phyloP scores from a whole-genome alignment of 768 basidiomycete genomes.

The Polyporus arcularius region DNA sequence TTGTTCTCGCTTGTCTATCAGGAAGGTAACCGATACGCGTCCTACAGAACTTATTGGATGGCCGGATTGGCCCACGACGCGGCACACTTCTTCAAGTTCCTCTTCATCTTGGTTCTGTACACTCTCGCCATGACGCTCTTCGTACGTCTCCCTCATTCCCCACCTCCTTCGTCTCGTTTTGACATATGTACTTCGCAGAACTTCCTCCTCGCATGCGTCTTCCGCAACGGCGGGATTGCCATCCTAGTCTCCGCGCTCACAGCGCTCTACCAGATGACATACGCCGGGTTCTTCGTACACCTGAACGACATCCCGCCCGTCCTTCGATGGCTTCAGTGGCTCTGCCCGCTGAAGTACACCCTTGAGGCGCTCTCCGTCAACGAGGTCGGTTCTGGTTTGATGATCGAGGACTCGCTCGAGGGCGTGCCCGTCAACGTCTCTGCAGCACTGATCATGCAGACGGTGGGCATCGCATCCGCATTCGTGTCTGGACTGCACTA shows the following conservation, averaged over 20 bases:
- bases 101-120: slow-evolving; percentile 86
- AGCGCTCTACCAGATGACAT: slow-evolving; percentile 83
- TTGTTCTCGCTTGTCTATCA: slow-evolving; percentile 5
- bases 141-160: slow-evolving; percentile 44
- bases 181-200: slow-evolving; percentile 51
- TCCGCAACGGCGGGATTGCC: slow-evolving; percentile 87
- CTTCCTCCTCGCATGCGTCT: slow-evolving; percentile 83
- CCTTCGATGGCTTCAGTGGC: slow-evolving; percentile 91
- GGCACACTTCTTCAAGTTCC: slow-evolving; percentile 90
- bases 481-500: background rate
- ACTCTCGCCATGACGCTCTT: slow-evolving; percentile 85
- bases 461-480: slow-evolving; percentile 42
- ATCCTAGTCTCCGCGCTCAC: slow-evolving; percentile 82
- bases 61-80: slow-evolving; percentile 81
- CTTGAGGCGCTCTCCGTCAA: slow-evolving; percentile 91
- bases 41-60: slow-evolving; percentile 86
- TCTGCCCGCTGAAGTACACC: slow-evolving; percentile 80
- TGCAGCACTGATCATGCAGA: slow-evolving; percentile 82
- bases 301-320: slow-evolving; percentile 83
- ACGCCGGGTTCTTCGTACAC: slow-evolving; percentile 92
- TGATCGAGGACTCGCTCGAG: slow-evolving; percentile 75
- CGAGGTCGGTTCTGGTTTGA: slow-evolving; percentile 85
- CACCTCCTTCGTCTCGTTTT: background rate
- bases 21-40: background rate
- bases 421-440: slow-evolving; percentile 84